A percentile compares a stretch with the other conserved stretches of the same genome.
Evolutionary conservation across 1,284 basidiomycete genomes (phyloP).

Genomic region (Irpex sp.): DNA sequence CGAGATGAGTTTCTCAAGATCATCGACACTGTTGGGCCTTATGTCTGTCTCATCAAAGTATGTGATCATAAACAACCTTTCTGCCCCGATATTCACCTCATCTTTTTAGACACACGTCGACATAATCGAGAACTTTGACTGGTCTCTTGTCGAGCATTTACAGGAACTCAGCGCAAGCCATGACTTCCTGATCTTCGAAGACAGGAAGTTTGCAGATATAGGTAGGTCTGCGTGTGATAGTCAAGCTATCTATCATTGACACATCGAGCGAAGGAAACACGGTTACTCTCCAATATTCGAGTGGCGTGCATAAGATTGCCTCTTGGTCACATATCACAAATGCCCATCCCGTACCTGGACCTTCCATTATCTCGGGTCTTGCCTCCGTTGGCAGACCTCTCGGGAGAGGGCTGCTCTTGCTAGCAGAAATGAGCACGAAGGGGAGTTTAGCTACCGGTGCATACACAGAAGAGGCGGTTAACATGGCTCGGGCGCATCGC

Average conservation of each 20-base stretch:
- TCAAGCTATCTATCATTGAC: not conserved
- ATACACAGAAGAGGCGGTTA: conserved; percentile 84
- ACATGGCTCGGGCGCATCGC: conserved; percentile 75
- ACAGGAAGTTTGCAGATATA: conserved; percentile 99
- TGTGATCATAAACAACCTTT: conserved; percentile 8
- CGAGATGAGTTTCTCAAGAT: conserved; percentile 80
- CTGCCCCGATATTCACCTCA: not conserved
- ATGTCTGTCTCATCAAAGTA: conserved; percentile 94
- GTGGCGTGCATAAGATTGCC: conserved; percentile 91
- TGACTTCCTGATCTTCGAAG: conserved; percentile 97
- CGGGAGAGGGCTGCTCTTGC: conserved; percentile 81
- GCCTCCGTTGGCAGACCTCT: conserved; percentile 81
- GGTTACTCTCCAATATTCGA: conserved; percentile 90
- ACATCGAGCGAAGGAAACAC: conserved; percentile 73
- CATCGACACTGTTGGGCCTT: conserved; percentile 83
- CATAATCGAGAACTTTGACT: conserved; percentile 89
- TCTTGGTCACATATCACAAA: conserved; percentile 98
- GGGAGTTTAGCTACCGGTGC: conserved; percentile 81
- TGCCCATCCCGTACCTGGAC: conserved; percentile 92
- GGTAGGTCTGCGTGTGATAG: conserved; percentile 44
- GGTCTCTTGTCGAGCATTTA: conserved; percentile 67
- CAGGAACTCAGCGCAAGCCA: conserved; percentile 72
- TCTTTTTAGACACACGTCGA: conserved; percentile 88
- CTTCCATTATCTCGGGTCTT: conserved; percentile 88
- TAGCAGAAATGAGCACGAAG: conserved; percentile 95